Evolutionary conservation across 2,329 filamentous ascomycete genomes (phyloP).

Genomic region (Fusarium sp.): DNA sequence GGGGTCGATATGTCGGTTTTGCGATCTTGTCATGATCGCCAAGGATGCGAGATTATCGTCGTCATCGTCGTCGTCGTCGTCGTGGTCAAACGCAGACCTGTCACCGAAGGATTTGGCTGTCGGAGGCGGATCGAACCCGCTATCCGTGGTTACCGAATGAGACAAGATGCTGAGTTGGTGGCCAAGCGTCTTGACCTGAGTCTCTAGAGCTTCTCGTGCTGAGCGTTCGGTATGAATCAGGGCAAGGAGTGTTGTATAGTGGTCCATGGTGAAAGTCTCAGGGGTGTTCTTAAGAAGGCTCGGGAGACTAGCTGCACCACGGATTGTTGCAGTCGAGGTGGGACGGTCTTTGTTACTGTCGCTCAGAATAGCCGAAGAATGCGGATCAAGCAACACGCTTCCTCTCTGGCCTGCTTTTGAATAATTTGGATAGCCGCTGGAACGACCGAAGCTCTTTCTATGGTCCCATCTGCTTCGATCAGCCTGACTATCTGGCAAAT

Average conservation of each 20-base stretch:
- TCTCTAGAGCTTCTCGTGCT: conserved; percentile 64
- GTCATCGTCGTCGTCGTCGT: conserved; percentile 52
- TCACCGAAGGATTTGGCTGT: conserved; percentile 50
- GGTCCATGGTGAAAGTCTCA: conserved; percentile 52
- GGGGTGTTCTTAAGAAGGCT: conserved; percentile 47
- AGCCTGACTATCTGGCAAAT: not conserved
- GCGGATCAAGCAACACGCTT: conserved; percentile 52
- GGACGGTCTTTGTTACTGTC: conserved; percentile 46
- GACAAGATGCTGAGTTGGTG: conserved; percentile 60
- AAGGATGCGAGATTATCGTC: conserved; percentile 47
- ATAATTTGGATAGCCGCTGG: conserved; percentile 46
- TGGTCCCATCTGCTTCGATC: not conserved
- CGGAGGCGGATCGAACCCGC: conserved; percentile 45
- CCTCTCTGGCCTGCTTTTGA: conserved; percentile 50
- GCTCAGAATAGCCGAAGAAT: not conserved
- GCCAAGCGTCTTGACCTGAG: conserved; percentile 63
- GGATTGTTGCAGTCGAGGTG: conserved; percentile 58
- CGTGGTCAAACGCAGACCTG: conserved; percentile 55
- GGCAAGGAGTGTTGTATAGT: conserved; percentile 60
- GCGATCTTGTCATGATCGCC: conserved; percentile 19
- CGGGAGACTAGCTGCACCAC: conserved; percentile 57
- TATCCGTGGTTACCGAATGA: conserved; percentile 43
- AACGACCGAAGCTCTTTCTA: conserved; percentile 23
- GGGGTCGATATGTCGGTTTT: conserved; percentile 39
- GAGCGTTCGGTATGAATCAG: conserved; percentile 67